phyloP scores from a whole-genome alignment of 495 filamentous ascomycete species.

The Neurospora africana region DNA sequence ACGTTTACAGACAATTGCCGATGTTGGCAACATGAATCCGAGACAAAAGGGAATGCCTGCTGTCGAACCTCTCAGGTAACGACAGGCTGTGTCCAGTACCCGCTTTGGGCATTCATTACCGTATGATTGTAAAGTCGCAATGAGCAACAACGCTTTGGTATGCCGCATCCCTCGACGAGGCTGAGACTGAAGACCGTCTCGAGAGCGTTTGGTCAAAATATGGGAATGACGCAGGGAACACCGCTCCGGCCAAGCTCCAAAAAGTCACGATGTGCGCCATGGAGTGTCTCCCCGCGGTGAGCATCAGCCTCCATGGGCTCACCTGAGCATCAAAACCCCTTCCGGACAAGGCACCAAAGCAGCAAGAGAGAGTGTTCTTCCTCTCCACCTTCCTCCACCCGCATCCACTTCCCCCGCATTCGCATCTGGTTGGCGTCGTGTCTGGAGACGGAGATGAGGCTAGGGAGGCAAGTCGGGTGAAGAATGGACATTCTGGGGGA shows the following conservation, averaged over 20 bases:
- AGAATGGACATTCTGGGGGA: not conserved
- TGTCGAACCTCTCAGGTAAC: not conserved
- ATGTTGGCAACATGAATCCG: not conserved
- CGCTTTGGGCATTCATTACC: not conserved
- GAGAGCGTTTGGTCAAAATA: not conserved
- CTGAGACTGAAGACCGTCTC: not conserved
- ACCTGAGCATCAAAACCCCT: not conserved
- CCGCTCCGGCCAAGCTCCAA: not conserved
- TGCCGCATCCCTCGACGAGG: not conserved
- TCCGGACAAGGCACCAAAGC: not conserved
- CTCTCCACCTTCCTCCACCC: constrained; percentile 19
- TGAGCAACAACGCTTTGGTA: not conserved
- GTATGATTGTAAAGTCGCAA: not conserved
- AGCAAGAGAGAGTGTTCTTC: constrained; percentile 10
- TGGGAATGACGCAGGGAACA: not conserved
- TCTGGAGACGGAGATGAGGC: not conserved
- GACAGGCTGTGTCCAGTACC: not conserved
- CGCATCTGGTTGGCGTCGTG: constrained; percentile 16
- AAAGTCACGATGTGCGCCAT: not conserved
- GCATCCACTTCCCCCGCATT: constrained; percentile 17
- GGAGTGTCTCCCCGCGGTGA: not conserved
- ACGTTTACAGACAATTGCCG: not conserved
- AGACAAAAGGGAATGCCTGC: not conserved
- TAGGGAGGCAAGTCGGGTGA: not conserved
- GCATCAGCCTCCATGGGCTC: not conserved